Percentiles rank a stretch among this genome's conserved stretches.
Conservation (phyloP, 768 basidiomycete species). For the Dacryopinax primogenitus region DNA sequence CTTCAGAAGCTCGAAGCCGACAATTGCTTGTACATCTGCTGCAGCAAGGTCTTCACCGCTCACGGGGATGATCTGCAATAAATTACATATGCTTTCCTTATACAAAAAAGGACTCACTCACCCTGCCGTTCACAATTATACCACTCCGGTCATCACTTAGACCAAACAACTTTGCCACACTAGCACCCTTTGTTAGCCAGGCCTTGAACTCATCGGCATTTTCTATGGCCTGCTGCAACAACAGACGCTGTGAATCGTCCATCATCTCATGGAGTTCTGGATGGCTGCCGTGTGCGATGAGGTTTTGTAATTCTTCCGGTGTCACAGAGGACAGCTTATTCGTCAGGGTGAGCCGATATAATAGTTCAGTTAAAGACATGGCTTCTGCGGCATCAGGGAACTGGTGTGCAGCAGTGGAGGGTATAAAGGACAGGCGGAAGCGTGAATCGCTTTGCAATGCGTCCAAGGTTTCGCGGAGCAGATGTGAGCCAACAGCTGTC, state of each 20-base stretch:
- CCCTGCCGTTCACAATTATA: constrained; percentile 71
- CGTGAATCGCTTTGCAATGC: constrained; percentile 41
- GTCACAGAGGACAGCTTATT: constrained; percentile 16
- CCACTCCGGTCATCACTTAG: constrained; percentile 48
- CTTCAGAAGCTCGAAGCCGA: constrained; percentile 59
- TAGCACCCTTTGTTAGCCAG: background rate
- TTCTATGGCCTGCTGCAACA: constrained; percentile 15
- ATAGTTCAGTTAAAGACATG: constrained; percentile 14
- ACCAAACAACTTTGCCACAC: constrained; percentile 27
- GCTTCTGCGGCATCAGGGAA: constrained; percentile 29
- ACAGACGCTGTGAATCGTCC: constrained; percentile 11
- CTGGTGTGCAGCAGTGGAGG: constrained; percentile 19
- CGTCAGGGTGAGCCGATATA: constrained; percentile 21
- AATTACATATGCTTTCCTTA: constrained; percentile 10
- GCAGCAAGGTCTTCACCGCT: constrained; percentile 43
- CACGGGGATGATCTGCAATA: constrained; percentile 58
- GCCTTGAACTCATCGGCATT: constrained; percentile 4
- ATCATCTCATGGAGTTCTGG: constrained; percentile 9
- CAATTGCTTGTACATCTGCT: constrained; percentile 61
- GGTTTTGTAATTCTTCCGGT: constrained; percentile 19
- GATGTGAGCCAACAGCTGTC: constrained; percentile 39
- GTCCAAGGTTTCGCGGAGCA: constrained; percentile 51
- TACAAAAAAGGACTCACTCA: constrained; percentile 30
- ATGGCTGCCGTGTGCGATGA: constrained; percentile 16
- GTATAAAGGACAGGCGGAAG: constrained; percentile 9